These are phyloP conservation scores for Fusarium chaquense DNA, from an alignment of 2,329 filamentous ascomycete species.

Conservation along the genomic window DNA sequence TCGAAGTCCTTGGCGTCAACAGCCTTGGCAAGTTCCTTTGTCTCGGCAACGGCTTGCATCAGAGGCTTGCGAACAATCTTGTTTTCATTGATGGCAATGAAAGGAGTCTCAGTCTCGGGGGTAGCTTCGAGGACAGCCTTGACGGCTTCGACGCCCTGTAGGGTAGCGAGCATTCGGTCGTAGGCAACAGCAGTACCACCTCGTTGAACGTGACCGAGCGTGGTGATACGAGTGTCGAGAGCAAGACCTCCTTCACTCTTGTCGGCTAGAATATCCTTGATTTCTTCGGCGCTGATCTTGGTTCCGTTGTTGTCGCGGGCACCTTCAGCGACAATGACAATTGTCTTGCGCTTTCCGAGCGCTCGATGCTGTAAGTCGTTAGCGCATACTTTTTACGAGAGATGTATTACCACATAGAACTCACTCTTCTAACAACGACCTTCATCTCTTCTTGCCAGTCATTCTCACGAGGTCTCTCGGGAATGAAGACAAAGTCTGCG, in stretches of 20 bases:
- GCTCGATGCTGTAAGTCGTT: constrained; percentile 74
- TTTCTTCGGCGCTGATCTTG: constrained; percentile 82
- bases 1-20: constrained; percentile 90
- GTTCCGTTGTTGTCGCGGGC: constrained; percentile 86
- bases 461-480: constrained; percentile 87
- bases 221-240: constrained; percentile 93
- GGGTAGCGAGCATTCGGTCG: constrained; percentile 90
- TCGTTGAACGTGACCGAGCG: constrained; percentile 96
- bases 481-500: constrained; percentile 96
- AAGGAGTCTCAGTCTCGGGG: constrained; percentile 88
- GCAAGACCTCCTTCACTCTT: constrained; percentile 73
- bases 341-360: constrained; percentile 95
- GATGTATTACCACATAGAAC: constrained; percentile 31
- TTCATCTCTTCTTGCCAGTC: constrained; percentile 94
- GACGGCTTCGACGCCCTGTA: constrained; percentile 95
- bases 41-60: constrained; percentile 88
- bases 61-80: constrained; percentile 93
- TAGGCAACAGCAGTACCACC: constrained; percentile 93
- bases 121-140: constrained; percentile 90
- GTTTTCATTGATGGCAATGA: constrained; percentile 98
- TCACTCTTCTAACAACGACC: constrained; percentile 76
- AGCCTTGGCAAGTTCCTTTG: constrained; percentile 83
- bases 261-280: constrained; percentile 89
- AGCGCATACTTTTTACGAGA: constrained; percentile 8
- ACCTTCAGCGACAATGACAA: constrained; percentile 97